phyloP scores from a whole-genome alignment of 2,329 filamentous ascomycete genomes.

The Fusarium coffeatum region DNA sequence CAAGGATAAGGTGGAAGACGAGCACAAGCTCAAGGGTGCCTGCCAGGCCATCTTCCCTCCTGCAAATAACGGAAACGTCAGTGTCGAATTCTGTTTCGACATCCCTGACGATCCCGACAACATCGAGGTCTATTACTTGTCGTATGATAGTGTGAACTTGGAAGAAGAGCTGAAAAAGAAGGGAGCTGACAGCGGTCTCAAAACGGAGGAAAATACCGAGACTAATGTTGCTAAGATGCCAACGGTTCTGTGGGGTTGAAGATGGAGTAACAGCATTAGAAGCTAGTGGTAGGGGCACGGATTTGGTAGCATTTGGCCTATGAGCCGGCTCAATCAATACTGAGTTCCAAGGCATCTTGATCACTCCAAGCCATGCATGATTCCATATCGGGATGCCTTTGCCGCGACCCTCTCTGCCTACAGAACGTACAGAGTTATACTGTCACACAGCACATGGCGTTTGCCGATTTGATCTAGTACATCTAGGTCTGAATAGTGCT shows the following conservation, averaged over 20 bases:
- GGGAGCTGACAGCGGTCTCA: neutral
- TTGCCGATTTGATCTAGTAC: no score
- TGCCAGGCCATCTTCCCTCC: neutral
- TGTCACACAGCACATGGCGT: no score
- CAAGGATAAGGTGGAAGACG: neutral
- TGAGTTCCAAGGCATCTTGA: neutral
- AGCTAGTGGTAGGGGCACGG: neutral
- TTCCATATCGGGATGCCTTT: neutral
- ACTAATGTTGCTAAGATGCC: neutral
- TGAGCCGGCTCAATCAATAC: neutral
- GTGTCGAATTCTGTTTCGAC: neutral
- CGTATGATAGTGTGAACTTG: neutral
- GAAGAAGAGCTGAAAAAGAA: constrained; percentile 6
- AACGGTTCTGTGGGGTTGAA: neutral
- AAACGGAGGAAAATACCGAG: neutral
- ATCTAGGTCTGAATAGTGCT: no score
- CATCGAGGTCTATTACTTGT: neutral
- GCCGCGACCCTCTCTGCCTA: neutral
- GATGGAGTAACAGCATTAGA: neutral
- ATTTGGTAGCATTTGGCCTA: neutral
- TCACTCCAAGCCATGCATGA: neutral
- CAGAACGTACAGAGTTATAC: neutral
- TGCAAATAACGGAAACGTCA: neutral
- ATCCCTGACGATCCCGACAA: neutral
- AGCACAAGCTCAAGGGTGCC: neutral